Conservation (phyloP, 2,329 filamentous ascomycete species). For the Pezicula carpinea region DNA sequence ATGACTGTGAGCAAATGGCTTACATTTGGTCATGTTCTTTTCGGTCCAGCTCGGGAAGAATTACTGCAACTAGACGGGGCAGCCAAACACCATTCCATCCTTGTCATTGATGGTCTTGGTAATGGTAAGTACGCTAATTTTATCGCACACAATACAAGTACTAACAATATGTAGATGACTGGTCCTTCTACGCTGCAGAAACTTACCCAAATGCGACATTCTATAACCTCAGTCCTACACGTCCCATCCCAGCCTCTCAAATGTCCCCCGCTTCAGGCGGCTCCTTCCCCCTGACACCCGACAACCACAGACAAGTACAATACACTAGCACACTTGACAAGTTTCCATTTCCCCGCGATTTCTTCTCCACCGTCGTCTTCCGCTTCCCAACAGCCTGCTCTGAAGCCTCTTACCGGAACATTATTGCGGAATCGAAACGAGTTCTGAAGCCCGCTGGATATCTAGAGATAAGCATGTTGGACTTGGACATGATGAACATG, state of each 20-base stretch:
- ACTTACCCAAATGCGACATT: constrained; percentile 72
- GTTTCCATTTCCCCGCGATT: constrained; percentile 72
- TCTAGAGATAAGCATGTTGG: constrained; percentile 73
- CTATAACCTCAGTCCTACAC: constrained; percentile 64
- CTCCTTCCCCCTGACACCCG: constrained; percentile 51
- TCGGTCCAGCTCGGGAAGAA: constrained; percentile 73
- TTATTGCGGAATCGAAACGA: constrained; percentile 70
- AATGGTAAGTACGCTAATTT: constrained; percentile 41
- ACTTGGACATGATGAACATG: constrained; percentile 80
- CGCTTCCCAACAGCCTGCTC: constrained; percentile 70
- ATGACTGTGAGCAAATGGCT: constrained; percentile 87
- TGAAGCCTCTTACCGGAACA: constrained; percentile 63
- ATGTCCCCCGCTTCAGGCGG: constrained; percentile 27
- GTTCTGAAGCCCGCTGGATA: constrained; percentile 74
- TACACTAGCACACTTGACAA: constrained; percentile 52
- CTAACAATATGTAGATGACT: constrained; percentile 51
- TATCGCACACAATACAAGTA: constrained; percentile 1
- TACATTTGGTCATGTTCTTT: constrained; percentile 77
- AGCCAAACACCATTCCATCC: constrained; percentile 56
- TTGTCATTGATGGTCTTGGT: constrained; percentile 80
- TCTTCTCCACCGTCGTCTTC: constrained; percentile 71
- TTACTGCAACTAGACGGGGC: constrained; percentile 47
- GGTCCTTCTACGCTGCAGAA: constrained; percentile 81
- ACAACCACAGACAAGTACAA: constrained; percentile 73
- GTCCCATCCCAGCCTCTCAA: constrained; percentile 43